Evolutionary conservation across 441 rosid genomes (phyloP).

Genomic region (Jatropha multifida): DNA sequence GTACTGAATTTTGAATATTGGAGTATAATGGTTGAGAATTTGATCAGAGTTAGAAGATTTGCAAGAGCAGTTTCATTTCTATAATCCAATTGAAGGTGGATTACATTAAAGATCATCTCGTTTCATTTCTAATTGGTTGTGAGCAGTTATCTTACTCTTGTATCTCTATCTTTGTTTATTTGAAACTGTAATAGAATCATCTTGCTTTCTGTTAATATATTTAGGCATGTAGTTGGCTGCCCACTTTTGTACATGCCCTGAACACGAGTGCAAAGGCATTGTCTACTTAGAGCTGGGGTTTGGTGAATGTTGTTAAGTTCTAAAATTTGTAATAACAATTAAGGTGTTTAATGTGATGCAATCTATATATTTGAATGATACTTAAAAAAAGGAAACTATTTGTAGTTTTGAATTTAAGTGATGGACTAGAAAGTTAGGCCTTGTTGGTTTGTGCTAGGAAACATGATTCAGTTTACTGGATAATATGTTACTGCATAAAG

Average conservation of each 20-base stretch:
- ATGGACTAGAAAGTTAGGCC: neutral
- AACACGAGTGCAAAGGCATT: no score
- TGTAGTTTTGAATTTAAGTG: neutral
- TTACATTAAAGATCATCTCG: no score
- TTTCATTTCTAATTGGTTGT: no score
- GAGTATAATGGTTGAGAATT: neutral
- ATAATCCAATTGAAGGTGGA: no score
- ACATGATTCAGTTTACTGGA: neutral
- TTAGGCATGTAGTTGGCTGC: no score
- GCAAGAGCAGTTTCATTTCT: no score
- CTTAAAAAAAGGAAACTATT: neutral
- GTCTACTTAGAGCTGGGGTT: neutral
- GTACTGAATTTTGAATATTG: neutral
- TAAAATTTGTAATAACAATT: neutral
- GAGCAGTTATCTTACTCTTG: no score
- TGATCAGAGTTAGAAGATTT: neutral
- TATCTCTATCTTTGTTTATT: no score
- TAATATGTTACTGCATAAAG: neutral
- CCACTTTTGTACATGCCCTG: no score
- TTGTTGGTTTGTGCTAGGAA: neutral
- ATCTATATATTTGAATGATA: neutral
- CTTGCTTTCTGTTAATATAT: no score
- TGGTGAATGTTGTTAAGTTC: neutral
- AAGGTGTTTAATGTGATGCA: neutral
- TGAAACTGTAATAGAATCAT: no score